Conservation (phyloP, 2,329 filamentous ascomycete species). For the Aspergillus hiratsukae region DNA sequence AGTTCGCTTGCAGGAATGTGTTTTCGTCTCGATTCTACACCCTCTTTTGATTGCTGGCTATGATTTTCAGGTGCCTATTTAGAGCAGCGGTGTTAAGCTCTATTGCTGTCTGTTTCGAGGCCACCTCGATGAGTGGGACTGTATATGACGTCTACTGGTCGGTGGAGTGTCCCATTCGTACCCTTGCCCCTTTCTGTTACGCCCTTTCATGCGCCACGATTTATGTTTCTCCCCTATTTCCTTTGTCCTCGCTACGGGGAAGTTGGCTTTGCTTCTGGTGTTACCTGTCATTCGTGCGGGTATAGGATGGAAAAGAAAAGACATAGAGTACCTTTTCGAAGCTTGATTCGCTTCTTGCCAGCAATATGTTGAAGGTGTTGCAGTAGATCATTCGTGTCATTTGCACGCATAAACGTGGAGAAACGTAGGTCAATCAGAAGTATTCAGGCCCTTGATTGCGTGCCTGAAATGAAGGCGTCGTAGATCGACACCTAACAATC, state of each 20-base stretch:
- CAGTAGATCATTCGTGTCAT: neutral
- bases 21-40: neutral
- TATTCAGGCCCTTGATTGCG: neutral
- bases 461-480: neutral
- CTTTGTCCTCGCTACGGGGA: neutral
- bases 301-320: neutral
- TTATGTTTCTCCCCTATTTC: constrained; percentile 7
- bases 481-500: neutral
- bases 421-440: neutral
- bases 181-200: constrained; percentile 4
- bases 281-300: neutral
- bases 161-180: neutral
- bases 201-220: constrained; percentile 10
- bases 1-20: neutral
- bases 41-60: neutral
- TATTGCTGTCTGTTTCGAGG: neutral
- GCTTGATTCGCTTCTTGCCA: neutral
- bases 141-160: neutral
- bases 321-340: neutral
- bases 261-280: neutral
- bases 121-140: neutral
- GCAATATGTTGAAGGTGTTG: neutral
- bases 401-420: neutral
- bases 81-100: constrained; percentile 1
- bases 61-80: neutral